Evolutionary conservation across 352 stramenopile species (phyloP), one percentile per base, ranked within the genome.

Genomic region (Phytophthora crassamura): DNA sequence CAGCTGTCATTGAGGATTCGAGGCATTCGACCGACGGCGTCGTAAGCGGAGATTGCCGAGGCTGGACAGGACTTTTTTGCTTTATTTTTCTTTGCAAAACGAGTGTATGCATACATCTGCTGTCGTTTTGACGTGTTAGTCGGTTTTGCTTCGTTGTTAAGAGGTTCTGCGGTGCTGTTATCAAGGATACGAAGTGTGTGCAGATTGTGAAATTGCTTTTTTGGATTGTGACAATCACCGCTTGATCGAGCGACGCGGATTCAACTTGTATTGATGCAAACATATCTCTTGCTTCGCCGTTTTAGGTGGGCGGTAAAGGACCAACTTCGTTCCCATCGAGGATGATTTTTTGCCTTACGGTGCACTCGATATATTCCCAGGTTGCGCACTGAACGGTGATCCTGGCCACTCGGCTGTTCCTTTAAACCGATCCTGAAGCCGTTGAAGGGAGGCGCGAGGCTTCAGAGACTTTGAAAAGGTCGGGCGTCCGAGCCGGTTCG

Each of bases 1-100:
- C 94, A 98, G 77, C 74, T 98, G 38, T 90, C 94, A n/a, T 79
- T 94, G 69, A 80, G 94, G 70, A 98, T 98, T 69, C 88, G 94
- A 59, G 94, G 94, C 10, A 77, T 77, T 60, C 64, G 64, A 74
- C 67, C 67, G 15, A 80, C 64, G 8, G 65, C 51, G 9, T 72
- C 52, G 34, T 78, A 74, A 67, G 16, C n/a, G 25, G 18, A 58
- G 14, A 49, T 11, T 25, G 22, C 22, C 22, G 2, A 7, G 22
- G 22, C 16, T 50, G 34, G 33, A 56, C 15, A 53, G 35, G 52
- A 40, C 40, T 30, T 15, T 64, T 53, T 69, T 58, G 52, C 36
- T 64, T 47, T 59, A 47, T 56, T 62, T 70, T 56, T 54, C 50
- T 38, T 39, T 55, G 22, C 39, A 48, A 58, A 59, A 51, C 41